Percentiles rank a stretch among this genome's conserved stretches.
phyloP scores from a whole-genome alignment of 805 yeast genomes.

The Wickerhamiella galacta region DNA sequence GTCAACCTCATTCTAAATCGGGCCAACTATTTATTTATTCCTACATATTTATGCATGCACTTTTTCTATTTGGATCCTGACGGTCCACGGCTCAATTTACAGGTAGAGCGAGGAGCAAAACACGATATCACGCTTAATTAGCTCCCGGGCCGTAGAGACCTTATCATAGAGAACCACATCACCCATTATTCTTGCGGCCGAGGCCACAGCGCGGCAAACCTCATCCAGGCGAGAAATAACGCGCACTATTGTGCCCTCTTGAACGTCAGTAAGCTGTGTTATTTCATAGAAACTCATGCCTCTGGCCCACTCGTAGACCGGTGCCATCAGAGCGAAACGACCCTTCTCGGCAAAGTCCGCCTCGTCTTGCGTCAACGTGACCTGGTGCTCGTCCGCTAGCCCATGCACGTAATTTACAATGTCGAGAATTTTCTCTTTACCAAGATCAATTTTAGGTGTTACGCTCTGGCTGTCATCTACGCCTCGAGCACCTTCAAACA shows the following conservation, averaged over 20 bases:
- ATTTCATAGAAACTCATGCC: slow-evolving; percentile 85
- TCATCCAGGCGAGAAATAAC: slow-evolving; percentile 91
- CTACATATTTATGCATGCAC: too few species aligned
- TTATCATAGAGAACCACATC: slow-evolving; percentile 78
- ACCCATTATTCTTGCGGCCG: slow-evolving; percentile 88
- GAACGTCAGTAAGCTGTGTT: slow-evolving; percentile 74
- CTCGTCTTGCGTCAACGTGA: slow-evolving; percentile 68
- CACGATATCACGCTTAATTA: slow-evolving; percentile 89
- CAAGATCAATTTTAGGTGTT: slow-evolving; percentile 65
- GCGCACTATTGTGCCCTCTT: slow-evolving; percentile 93
- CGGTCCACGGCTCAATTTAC: too few species aligned
- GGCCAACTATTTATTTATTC: too few species aligned
- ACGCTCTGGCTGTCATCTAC: slow-evolving; percentile 48
- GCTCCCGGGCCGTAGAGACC: slow-evolving; percentile 84
- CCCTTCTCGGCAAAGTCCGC: slow-evolving; percentile 67
- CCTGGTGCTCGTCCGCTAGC: slow-evolving; percentile 50
- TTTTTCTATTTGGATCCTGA: too few species aligned
- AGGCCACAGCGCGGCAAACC: slow-evolving; percentile 83
- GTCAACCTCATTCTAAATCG: too few species aligned
- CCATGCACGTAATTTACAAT: slow-evolving; percentile 47
- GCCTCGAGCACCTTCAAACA: slow-evolving; percentile 69
- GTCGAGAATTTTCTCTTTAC: slow-evolving; percentile 43
- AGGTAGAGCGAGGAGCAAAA: slow-evolving; percentile 90
- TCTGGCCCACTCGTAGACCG: slow-evolving; percentile 95
- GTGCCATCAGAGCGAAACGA: slow-evolving; percentile 81